These are phyloP conservation scores for Tubosaeta brunneosetosa DNA, from an alignment of 768 basidiomycete species.

Conservation along the genomic window DNA sequence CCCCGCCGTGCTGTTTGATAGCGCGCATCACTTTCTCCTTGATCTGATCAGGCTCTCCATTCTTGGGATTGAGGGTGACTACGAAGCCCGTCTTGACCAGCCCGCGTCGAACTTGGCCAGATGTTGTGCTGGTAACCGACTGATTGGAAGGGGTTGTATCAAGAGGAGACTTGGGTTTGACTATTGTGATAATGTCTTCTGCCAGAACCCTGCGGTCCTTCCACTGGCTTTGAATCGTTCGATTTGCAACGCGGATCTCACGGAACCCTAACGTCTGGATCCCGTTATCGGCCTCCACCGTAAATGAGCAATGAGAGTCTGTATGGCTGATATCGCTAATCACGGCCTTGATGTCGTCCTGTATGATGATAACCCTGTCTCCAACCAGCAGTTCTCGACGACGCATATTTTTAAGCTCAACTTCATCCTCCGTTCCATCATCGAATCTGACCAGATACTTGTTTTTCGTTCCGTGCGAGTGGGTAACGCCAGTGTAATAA, in stretches of 20 bases:
- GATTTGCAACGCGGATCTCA: slow-evolving; percentile 48
- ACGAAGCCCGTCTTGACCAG: slow-evolving; percentile 54
- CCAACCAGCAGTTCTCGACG: slow-evolving; percentile 44
- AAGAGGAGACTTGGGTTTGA: slow-evolving; percentile 33
- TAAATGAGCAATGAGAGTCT: slow-evolving; percentile 29
- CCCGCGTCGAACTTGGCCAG: slow-evolving; percentile 34
- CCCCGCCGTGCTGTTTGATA: slow-evolving; percentile 51
- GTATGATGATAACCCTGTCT: slow-evolving; percentile 49
- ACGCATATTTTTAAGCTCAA: slow-evolving; percentile 54
- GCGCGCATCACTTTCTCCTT: slow-evolving; percentile 40
- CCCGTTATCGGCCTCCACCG: slow-evolving; percentile 39
- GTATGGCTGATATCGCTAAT: slow-evolving; percentile 30
- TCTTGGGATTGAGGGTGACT: slow-evolving; percentile 45
- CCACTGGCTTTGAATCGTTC: slow-evolving; percentile 50
- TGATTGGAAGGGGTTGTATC: slow-evolving; percentile 47
- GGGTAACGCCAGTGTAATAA: slow-evolving; percentile 58
- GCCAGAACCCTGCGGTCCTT: slow-evolving; percentile 43
- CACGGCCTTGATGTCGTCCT: slow-evolving; percentile 27
- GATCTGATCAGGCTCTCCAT: slow-evolving; percentile 34
- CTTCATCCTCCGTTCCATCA: slow-evolving; percentile 45
- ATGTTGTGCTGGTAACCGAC: slow-evolving; percentile 37
- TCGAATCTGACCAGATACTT: slow-evolving; percentile 61
- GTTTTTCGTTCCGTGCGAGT: slow-evolving; percentile 29
- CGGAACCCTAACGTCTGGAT: slow-evolving; percentile 28
- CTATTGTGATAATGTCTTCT: slow-evolving; percentile 40